Base-by-base conservation (phyloP, 169 alveolate species). In the Plasmodium vivax region DNA sequence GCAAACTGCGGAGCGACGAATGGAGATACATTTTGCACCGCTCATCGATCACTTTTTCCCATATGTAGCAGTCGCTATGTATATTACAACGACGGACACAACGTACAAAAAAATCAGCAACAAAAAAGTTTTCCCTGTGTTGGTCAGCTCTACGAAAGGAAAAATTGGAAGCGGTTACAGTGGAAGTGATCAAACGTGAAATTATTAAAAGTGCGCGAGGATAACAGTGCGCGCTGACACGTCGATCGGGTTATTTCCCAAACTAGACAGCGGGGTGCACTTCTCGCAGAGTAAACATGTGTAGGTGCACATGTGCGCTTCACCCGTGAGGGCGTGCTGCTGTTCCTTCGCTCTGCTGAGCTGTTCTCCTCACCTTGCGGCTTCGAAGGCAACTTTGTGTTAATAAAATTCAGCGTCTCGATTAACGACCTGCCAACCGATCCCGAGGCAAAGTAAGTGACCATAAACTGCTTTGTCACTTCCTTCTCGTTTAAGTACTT, bases 51-150 rank as follows among this genome's bases (percentile, higher is more conserved):
- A 84, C 73, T 30, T 71, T 68, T 79, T 79, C 8, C 87, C 47
- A 81, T 90, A 90, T 47, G 72, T 54, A 56, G 51, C 58, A 41
- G 94, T 90, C 16, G 83, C 62, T 58, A 90, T 68, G 51, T 90
- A 90, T 90, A 90, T 34, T 73, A 96, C 79, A 62, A 75, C 30
- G 68, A 85, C 54, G 54, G 95, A 83, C 87, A 84, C 82, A 7
- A 90, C 73, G 51, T 90, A 90, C 58, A 90, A 51, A 81, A 90
- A 36, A 43, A 90, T 90, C 82, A 90, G 75, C 19, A 90, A 58
- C 77, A 90, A 90, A 90, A 90, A 90, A 73, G 82, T 58, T 90
- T 90, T 90, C 47, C 91, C 94, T 41, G 94, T 90, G 38, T 90
- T 90, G 19, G 94, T 90, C 56, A 90, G 23, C 54, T 80, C 94